Evolutionary conservation across 352 stramenopile species (phyloP), one percentile per base, ranked within the genome.

Genomic region (Pythium sp.): DNA sequence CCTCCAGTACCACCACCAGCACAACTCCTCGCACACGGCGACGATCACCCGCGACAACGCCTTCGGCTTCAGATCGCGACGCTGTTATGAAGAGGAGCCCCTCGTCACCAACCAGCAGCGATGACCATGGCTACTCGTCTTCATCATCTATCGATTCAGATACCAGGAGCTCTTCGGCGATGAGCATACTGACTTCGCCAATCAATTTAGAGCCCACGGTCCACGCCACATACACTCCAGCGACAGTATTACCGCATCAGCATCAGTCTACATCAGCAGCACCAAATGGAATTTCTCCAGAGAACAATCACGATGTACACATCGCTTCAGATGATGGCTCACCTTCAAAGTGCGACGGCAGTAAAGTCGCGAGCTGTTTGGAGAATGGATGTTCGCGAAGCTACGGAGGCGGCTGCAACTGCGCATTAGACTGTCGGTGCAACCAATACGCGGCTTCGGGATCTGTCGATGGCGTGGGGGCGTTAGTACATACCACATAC

Each of bases 371-470:
- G 12, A 90, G 78, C 51, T 91, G 82, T 56, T 73, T 91, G 22
- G 74, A 90, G 18, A 93, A 90, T 53, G 85, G 85, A 15, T 93
- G 85, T 24, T 69, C 80, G 5, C 73, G 80, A 22, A 89, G 81
- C 64, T 93, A 85, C 72, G 85, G 85, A 9, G 80, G 81, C 3
- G 51, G 68, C 12, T 93, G 85, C 61, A 93, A 90, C 57, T 93
- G 85, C 71, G 71, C 73, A 49, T 65, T 62, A 2, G 68, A 77
- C 14, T 93, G 85, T 47, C 77, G 65, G 0, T 92, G 84, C 71
- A 84, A 80, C 36, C 38, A 54, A 14, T 20, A 18, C 7, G 51
- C 34, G 11, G 55, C 28, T 58, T 30, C 46, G 62, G 8, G 65
- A 70, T 67, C 58, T 68, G 38, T 26, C 51, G 30, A 34, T 67